Conservation (phyloP, 2,329 filamentous ascomycete species). For the Exophiala oligosperma region DNA sequence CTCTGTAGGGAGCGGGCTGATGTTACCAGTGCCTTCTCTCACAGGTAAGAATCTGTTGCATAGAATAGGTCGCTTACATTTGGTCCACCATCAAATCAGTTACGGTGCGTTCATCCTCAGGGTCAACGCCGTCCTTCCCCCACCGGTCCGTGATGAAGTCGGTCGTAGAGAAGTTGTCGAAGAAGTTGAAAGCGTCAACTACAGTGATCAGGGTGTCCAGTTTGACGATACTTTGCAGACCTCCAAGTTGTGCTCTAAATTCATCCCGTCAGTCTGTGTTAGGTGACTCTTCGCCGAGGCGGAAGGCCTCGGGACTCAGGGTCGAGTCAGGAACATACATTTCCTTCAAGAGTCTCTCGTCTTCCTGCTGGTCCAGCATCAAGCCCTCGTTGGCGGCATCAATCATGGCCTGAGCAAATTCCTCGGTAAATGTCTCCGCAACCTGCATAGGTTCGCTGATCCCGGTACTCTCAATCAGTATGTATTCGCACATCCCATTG, state of each 20-base stretch:
- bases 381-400: conserved; percentile 48
- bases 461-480: conserved; percentile 70
- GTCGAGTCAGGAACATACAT: conserved; percentile 40
- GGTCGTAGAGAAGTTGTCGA: conserved; percentile 69
- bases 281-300: too few species aligned
- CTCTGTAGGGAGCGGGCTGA: conserved; percentile 33
- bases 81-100: conserved; percentile 76
- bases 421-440: conserved; percentile 68
- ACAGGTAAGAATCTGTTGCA: too few species aligned
- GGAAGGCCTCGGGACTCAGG: conserved; percentile 6
- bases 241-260: conserved; percentile 56
- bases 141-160: conserved; percentile 67
- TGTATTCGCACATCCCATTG: conserved; percentile 66
- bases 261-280: conserved; percentile 12
- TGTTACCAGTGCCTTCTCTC: neutral
- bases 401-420: conserved; percentile 51
- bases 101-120: conserved; percentile 71
- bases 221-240: conserved; percentile 63
- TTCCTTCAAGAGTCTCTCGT: conserved; percentile 46
- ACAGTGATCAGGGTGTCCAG: conserved; percentile 73
- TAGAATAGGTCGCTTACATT: conserved; percentile 41
- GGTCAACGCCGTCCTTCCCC: conserved; percentile 57
- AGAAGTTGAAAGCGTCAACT: conserved; percentile 71
- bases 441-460: conserved; percentile 74
- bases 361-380: conserved; percentile 43